Evolutionary conservation across 176 grass and related monocot species (phyloP), one percentile per base, ranked within the genome.

Genomic region (Bromus sterilis): DNA sequence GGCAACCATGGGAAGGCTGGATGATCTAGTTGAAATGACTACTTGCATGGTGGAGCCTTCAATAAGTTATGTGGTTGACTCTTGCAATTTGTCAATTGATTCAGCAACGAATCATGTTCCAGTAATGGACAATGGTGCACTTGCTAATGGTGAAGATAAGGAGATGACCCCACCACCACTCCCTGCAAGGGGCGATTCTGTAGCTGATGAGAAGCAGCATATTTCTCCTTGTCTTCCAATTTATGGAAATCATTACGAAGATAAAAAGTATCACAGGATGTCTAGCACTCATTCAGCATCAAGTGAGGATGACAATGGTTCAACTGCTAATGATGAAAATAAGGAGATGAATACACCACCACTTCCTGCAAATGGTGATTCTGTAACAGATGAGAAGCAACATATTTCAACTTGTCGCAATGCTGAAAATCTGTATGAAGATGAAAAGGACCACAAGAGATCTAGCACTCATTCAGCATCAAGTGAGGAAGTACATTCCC

Each of bases 401-500:
- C 48, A 51, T 20, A 51, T 51, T 18, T 51, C 48, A 51, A 51
- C 48, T 2, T 51, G 48, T 51, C 48, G n/a, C n/a, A 33, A 77
- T 56, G 81, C 80, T 74, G 76, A 80, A 86, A 87, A 76, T 76
- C 56, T 80, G 32, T 66, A 53, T 78, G 86, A 88, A 82, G 82
- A 89, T 66, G 78, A 75, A 55, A 87, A 49, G 11, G 37, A 51
- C 31, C 33, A 80, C 11, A 85, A 41, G 53, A 67, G 66, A n/a
- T 85, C 81, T 66, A 91, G 84, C 35, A 86, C 46, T 79, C 84
- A 91, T 79, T 95, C 90, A 81, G 40, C 68, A 76, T 93, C 90
- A 69, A 93, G 81, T 29, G 86, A 84, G 61, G 88, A 91, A 62
- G 55, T 60, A 42, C 81, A 74, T 81, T 86, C 84, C 26, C 79